Conservation (phyloP, 129 eudicot species). For the Kitagawia praeruptora region DNA sequence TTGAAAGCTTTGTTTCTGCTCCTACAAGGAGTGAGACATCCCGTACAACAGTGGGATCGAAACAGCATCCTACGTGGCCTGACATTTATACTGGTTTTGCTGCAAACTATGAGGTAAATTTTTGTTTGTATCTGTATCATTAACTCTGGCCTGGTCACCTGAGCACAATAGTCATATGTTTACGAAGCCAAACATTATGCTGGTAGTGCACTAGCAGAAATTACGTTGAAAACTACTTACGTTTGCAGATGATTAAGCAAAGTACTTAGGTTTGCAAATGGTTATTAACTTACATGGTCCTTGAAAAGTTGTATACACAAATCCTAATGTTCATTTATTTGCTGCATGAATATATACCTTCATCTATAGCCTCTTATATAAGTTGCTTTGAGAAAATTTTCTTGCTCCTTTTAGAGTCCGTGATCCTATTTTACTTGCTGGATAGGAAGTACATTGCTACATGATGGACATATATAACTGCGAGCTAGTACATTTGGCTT, state of each 20-base stretch:
- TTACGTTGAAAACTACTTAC: background rate
- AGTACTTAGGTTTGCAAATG: background rate
- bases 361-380: background rate
- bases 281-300: background rate
- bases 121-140: background rate
- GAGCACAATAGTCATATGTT: background rate
- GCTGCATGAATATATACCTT: background rate
- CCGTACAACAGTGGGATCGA: slow-evolving; percentile 23
- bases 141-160: background rate
- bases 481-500: background rate
- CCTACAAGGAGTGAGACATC: slow-evolving; percentile 20
- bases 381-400: background rate
- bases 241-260: background rate
- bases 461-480: background rate
- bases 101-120: slow-evolving; percentile 38
- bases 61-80: slow-evolving; percentile 29
- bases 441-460: background rate
- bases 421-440: background rate
- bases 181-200: background rate
- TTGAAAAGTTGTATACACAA: background rate
- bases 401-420: background rate
- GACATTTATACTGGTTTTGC: slow-evolving; percentile 37
- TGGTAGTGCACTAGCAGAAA: background rate
- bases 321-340: background rate
- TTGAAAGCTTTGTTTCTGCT: slow-evolving; percentile 25